phyloP scores from a whole-genome alignment of 306 rosid genomes.

The Begonia peltatifolia region DNA sequence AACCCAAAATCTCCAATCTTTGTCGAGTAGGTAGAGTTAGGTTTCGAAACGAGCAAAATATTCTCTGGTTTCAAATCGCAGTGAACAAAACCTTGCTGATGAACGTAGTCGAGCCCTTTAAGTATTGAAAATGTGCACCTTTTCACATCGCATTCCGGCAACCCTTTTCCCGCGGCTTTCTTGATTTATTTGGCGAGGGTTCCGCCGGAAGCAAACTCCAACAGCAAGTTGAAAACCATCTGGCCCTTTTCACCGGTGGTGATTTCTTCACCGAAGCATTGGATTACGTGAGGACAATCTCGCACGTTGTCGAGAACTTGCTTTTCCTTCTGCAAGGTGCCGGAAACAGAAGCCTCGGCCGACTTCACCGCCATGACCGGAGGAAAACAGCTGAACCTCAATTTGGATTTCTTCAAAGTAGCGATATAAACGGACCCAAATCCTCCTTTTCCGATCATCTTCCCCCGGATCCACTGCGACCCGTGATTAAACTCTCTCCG shows the following conservation, averaged over 20 bases:
- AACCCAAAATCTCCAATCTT: slow-evolving; percentile 22
- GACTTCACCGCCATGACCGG: slow-evolving; percentile 17
- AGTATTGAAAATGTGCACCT: slow-evolving; percentile 10
- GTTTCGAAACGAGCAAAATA: slow-evolving; percentile 6
- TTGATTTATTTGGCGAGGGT: slow-evolving; percentile 10
- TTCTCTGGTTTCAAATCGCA: slow-evolving; percentile 24
- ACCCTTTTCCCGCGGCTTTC: slow-evolving; percentile 2
- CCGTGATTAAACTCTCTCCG: slow-evolving; percentile 6
- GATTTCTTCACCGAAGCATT: slow-evolving; percentile 13
- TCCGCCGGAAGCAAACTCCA: slow-evolving; percentile 21
- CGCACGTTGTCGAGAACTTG: slow-evolving; percentile 6
- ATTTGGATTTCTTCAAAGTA: slow-evolving; percentile 4
- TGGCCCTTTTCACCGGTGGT: slow-evolving; percentile 5
- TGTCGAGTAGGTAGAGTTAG: neutral
- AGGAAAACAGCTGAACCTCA: slow-evolving; percentile 5
- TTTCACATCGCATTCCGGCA: slow-evolving; percentile 11
- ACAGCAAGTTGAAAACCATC: slow-evolving; percentile 15
- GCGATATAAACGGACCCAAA: slow-evolving; percentile 22
- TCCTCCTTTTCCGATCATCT: slow-evolving; percentile 18
- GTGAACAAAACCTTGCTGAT: slow-evolving; percentile 8
- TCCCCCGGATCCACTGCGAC: slow-evolving; percentile 4
- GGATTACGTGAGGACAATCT: slow-evolving; percentile 6
- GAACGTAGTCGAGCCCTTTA: slow-evolving; percentile 13
- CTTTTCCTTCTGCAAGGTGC: slow-evolving; percentile 15
- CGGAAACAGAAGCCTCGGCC: slow-evolving; percentile 10